Evolutionary conservation across 805 yeast genomes (phyloP), one percentile per base, ranked within the genome.

Genomic region (Saturnispora halmiae): DNA sequence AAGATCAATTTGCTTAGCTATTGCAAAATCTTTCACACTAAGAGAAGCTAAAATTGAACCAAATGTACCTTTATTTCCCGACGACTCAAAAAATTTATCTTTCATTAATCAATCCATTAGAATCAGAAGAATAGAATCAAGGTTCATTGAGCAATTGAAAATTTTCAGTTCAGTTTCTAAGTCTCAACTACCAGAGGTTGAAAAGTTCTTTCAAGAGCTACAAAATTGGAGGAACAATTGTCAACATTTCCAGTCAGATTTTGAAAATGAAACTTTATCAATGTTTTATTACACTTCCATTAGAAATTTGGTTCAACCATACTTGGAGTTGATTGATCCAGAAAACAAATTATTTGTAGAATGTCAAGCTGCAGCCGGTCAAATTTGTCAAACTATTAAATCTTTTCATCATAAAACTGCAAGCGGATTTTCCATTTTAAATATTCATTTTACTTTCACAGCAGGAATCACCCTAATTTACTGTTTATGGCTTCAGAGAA

Each of bases 351-450:
- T 78, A 24, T 77, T 78, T 53, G 65, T 70, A 39, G 82, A 77
- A 55, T 78, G 84, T 54, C 83, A 77, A 52, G 79, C 79, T 2
- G 82, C 82, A 19, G 82, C 83, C 1, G 84, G 83, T 21, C 80
- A 76, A 53, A 73, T 78, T 30, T 77, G 83, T 51, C 81, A 74
- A 48, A 61, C 77, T 20, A 74, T 76, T 53, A 75, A 77, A 47
- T 75, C 72, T 11, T 77, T 75, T 53, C 81, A 75, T 55, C 77
- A 76, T 51, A 73, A 70, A 49, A 75, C 82, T 0, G 73, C 72
- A 2, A 63, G 65, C 40, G 83, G 83, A 3, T 81, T 75, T 51
- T 75, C 82, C 1, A 76, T 79, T 0, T 69, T 79, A 25, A 78
- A 81, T 10, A 75, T 78, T 32, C 83, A 78, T 51, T 75, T 82